phyloP scores from a whole-genome alignment of 2,329 filamentous ascomycete species.

The Aspergillus niger region DNA sequence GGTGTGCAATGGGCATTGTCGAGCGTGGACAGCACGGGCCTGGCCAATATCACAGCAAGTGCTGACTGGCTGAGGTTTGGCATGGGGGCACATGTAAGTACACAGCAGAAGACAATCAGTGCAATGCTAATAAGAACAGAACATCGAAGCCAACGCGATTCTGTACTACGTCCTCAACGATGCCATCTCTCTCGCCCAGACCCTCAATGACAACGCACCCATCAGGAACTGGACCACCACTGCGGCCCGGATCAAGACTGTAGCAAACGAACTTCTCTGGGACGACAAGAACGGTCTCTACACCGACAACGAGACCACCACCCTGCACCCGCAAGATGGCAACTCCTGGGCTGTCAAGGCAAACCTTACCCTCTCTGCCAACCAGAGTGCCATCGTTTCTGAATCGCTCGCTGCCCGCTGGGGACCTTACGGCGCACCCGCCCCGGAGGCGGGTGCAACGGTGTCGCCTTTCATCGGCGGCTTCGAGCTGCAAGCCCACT shows the following conservation, averaged over 20 bases:
- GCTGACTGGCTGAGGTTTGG: constrained; percentile 53
- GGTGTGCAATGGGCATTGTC: constrained; percentile 46
- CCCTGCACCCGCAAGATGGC: constrained; percentile 36
- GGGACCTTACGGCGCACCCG: constrained; percentile 50
- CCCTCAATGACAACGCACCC: constrained; percentile 23
- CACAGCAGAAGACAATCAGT: not conserved
- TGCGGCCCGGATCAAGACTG: constrained; percentile 25
- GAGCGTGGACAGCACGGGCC: constrained; percentile 45
- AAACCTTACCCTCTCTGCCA: constrained; percentile 29
- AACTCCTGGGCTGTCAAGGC: constrained; percentile 44
- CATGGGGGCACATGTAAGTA: constrained; percentile 51
- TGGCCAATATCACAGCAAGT: constrained; percentile 51
- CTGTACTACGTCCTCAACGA: constrained; percentile 41
- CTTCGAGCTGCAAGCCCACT: constrained; percentile 49
- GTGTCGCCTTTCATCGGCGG: constrained; percentile 47
- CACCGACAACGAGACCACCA: constrained; percentile 33
- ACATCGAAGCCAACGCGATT: constrained; percentile 46
- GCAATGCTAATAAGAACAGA: constrained; percentile 12
- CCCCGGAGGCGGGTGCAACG: constrained; percentile 44
- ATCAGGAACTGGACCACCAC: constrained; percentile 22
- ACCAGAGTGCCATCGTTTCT: constrained; percentile 35
- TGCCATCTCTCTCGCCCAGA: constrained; percentile 24
- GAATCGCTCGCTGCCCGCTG: constrained; percentile 44
- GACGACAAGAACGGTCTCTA: constrained; percentile 26
- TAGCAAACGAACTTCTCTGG: constrained; percentile 33